Evolutionary conservation across 164 flowering plant species (phyloP), one percentile per base, ranked within the genome.

Genomic region (Buxus sempervirens): DNA sequence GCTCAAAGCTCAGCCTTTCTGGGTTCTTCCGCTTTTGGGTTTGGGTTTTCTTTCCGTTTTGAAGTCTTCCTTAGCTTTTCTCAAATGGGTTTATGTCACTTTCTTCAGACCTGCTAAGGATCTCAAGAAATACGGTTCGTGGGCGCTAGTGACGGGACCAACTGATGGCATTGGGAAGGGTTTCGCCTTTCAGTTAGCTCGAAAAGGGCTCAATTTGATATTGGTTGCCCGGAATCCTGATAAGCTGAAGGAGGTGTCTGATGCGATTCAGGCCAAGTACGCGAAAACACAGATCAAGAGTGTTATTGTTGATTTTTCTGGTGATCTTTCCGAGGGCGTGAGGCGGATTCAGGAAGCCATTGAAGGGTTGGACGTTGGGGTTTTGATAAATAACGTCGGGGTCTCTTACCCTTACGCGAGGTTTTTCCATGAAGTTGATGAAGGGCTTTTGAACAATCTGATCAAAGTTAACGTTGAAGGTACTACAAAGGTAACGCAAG

Each of bases 141-240:
- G 97, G 97, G 97, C 92, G 0, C 73, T 92, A 0, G 78, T 92
- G 14, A 92, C 97, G 28, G 97, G 89, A 9, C 82, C 92, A 9
- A 88, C 97, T 6, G 93, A 92, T 58, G 97, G 97, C 12, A 90
- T 92, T 24, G 97, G 97, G 3, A 88, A 85, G 60, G 85, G 79
- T 32, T 82, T 90, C 65, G 93, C 96, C 16, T 90, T 88, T 65
- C 79, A 87, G 68, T 70, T 92, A 25, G 96, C 94, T 64, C 66
- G 78, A 7, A 84, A 81, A 42, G 93, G 96, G n/a, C 84, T 92
- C 32, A 87, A 90, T 65, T 72, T 92, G 54, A 71, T 90, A 53
- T 70, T 92, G 58, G 88, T 90, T 10, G 97, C 88, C 66, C 81
- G 96, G 1, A 90, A 78, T 55, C 80, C 84, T 3, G 75, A 74